Evolutionary conservation across 805 yeast genomes (phyloP).

Genomic region (Hanseniaspora pseudoguilliermondii): DNA sequence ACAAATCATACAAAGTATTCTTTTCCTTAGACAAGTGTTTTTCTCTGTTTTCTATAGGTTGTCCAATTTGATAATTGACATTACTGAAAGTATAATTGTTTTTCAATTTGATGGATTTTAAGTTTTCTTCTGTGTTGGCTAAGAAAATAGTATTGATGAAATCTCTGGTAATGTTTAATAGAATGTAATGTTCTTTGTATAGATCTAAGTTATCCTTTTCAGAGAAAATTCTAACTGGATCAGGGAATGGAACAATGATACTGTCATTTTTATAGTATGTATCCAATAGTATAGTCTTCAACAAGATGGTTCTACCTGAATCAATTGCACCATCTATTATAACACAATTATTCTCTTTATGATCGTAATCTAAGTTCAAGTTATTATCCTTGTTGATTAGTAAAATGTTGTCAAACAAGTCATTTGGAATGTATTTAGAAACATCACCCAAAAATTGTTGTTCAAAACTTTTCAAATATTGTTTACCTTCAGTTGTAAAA

Average conservation of each 20-base stretch:
- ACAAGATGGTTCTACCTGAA: conserved; percentile 61
- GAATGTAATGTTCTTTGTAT: conserved; percentile 55
- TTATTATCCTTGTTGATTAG: background rate
- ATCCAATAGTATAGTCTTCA: conserved; percentile 38
- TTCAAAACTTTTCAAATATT: conserved; percentile 3
- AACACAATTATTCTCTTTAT: conserved; percentile 1
- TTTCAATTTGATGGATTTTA: conserved; percentile 18
- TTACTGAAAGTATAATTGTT: background rate
- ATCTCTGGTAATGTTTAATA: conserved; percentile 26
- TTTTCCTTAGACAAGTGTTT: conserved; percentile 22
- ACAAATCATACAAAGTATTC: conserved; percentile 35
- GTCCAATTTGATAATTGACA: conserved; percentile 24
- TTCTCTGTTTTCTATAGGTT: conserved; percentile 24
- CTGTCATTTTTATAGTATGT: conserved; percentile 33
- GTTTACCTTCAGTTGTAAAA: background rate
- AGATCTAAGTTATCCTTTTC: conserved; percentile 37
- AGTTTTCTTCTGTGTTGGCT: conserved; percentile 32
- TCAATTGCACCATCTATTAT: conserved; percentile 49
- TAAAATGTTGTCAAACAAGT: conserved; percentile 4
- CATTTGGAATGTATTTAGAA: background rate
- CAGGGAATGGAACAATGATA: conserved; percentile 50
- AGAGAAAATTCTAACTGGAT: conserved; percentile 48
- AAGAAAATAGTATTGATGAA: conserved; percentile 41
- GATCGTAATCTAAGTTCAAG: background rate
- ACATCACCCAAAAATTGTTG: background rate